A percentile compares a stretch with the other conserved stretches of the same genome.
Conservation (phyloP, 805 yeast genomes). For the Nakazawaea ernobii region DNA sequence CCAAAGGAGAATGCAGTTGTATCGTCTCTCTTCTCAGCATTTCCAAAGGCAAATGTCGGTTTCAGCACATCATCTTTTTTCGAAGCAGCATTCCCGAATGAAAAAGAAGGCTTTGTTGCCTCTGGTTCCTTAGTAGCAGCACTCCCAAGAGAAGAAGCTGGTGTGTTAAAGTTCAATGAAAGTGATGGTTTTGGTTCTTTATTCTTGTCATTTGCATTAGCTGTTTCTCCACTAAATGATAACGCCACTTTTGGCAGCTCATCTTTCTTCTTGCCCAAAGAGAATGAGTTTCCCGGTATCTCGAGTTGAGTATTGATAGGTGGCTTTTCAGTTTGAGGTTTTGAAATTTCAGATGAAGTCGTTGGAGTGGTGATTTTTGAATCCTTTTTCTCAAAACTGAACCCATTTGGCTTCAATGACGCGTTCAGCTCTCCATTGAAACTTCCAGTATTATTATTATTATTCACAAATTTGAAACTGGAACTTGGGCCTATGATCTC, state of each 20-base stretch:
- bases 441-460: not conserved
- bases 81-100: not conserved
- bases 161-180: not conserved
- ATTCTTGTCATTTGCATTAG: too few relatives aligned
- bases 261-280: not conserved
- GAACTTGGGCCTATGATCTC: constrained; percentile 3
- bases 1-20: not conserved
- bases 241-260: not conserved
- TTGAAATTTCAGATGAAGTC: not conserved
- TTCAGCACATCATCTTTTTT: not conserved
- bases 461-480: constrained; percentile 3
- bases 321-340: not conserved
- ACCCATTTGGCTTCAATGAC: not conserved
- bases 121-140: not conserved
- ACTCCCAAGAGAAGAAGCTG: not conserved
- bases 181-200: not conserved
- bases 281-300: not conserved
- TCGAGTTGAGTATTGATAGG: too few relatives aligned
- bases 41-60: constrained; percentile 7
- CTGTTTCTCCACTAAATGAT: not conserved
- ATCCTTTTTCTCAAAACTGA: too few relatives aligned
- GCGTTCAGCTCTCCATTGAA: too few relatives aligned
- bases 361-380: not conserved
- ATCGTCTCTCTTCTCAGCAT: not conserved
- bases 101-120: not conserved